A percentile compares a stretch with the other conserved stretches of the same genome.
Evolutionary conservation across 2,329 filamentous ascomycete species (phyloP).

Genomic region (Lecanicillium sp.): DNA sequence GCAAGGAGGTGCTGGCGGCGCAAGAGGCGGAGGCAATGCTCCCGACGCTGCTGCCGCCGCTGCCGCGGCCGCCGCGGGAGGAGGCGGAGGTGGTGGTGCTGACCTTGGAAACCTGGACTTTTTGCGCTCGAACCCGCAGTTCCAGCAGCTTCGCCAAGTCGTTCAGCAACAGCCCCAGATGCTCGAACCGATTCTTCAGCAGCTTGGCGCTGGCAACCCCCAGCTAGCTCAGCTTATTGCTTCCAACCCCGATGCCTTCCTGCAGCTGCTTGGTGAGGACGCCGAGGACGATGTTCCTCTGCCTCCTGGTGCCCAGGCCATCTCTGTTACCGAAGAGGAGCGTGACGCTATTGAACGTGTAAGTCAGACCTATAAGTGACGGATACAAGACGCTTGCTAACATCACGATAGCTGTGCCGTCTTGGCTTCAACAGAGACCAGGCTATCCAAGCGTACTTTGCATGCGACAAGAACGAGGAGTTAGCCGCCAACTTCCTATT

Average conservation of each 20-base stretch:
- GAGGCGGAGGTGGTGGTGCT: slow-evolving; percentile 39
- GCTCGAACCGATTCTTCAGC: slow-evolving; percentile 95
- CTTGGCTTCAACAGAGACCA: slow-evolving; percentile 89
- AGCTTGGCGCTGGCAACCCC: slow-evolving; percentile 90
- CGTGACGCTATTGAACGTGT: slow-evolving; percentile 93
- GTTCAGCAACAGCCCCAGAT: slow-evolving; percentile 97
- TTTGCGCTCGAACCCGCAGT: slow-evolving; percentile 89
- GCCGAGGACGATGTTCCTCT: slow-evolving; percentile 75
- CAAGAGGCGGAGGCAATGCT: slow-evolving; percentile 28
- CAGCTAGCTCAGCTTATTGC: slow-evolving; percentile 89
- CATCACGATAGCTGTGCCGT: slow-evolving; percentile 61
- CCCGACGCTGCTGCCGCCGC: slow-evolving; percentile 37
- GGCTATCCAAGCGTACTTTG: slow-evolving; percentile 97
- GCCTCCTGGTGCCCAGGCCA: slow-evolving; percentile 80
- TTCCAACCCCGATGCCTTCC: slow-evolving; percentile 85
- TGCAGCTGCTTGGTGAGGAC: slow-evolving; percentile 83
- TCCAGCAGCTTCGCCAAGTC: slow-evolving; percentile 93
- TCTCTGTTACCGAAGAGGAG: slow-evolving; percentile 91
- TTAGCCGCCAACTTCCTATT: slow-evolving; percentile 97
- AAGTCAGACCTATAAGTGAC: slow-evolving; percentile 20
- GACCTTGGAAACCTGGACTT: slow-evolving; percentile 81
- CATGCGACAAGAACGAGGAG: slow-evolving; percentile 99
- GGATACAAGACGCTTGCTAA: neutral
- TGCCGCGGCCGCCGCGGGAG: slow-evolving; percentile 38
- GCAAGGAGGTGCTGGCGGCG: slow-evolving; percentile 40